Conservation (phyloP, 345 rosid species). For the Brassica rapa region DNA sequence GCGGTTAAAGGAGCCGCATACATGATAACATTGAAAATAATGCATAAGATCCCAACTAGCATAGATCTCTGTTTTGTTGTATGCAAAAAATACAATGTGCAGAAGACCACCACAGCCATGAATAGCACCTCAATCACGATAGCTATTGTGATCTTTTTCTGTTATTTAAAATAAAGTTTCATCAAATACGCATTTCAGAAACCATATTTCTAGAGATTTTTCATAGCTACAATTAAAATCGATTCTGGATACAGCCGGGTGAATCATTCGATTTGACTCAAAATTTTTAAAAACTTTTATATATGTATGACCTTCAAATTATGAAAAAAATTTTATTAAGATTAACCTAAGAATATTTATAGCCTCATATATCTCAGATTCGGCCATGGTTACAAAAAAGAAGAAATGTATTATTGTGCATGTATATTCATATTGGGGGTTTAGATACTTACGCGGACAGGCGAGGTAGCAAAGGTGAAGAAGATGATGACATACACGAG, state of each 20-base stretch:
- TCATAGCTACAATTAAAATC: neutral
- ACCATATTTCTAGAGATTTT: neutral
- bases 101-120: slow-evolving; percentile 41
- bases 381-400: neutral
- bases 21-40: slow-evolving; percentile 51
- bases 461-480: slow-evolving; percentile 42
- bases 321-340: neutral
- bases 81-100: slow-evolving; percentile 47
- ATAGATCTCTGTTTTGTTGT: slow-evolving; percentile 47
- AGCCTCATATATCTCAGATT: neutral
- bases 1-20: slow-evolving; percentile 66
- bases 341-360: neutral
- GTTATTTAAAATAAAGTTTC: neutral
- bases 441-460: slow-evolving; percentile 46
- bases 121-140: slow-evolving; percentile 51
- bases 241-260: neutral
- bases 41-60: slow-evolving; percentile 48
- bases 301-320: neutral
- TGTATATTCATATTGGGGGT: neutral
- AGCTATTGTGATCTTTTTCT: slow-evolving; percentile 34
- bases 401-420: neutral
- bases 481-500: slow-evolving; percentile 51
- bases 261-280: neutral
- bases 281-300: neutral
- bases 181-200: slow-evolving; percentile 5